Evolutionary conservation across 129 eudicot genomes (phyloP), one percentile per base, ranked within the genome.

Genomic region (Arctium lappa): DNA sequence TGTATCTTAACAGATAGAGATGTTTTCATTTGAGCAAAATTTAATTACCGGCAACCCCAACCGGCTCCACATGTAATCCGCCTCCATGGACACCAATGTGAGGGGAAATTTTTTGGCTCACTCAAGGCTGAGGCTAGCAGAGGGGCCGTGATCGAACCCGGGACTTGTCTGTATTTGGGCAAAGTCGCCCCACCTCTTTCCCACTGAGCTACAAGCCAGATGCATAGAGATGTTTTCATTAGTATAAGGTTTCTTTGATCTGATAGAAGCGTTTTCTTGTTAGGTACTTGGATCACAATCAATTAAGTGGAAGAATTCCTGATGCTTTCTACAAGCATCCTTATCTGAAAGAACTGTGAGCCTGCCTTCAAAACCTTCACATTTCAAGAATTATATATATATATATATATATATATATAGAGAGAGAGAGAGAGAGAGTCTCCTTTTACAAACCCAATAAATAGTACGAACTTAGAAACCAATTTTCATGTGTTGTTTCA

Each of bases 251-350:
- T 18, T 63, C 65, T 37, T 63, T 37, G 30, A 77, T 65, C 4
- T 65, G 63, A 37, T 65, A 38, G 3, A 66, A 22, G 29, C 8
- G 56, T 78, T 78, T 15, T 34, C 8, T 85, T 48, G 32, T 88
- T 87, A 95, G 99, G 90, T 95, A 90, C 89, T 68, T 95, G 87
- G 99, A 95, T 95, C 99, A 95, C 88, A 95, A 95, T 81, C 97
- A 93, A 86, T 90, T 95, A 85, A 88, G 90, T 63, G 97, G 99
- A 77, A 90, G 98, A 65, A 95, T 95, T 79, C 99, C 99, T 33
- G 99, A 95, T 75, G 94, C 92, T 83, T 95, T 95, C 87, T 95
- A 95, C 81, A 95, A 91, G 84, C 99, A 95, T 83, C 95, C 93
- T 22, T 95, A 89, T 83, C 76, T 95, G 39, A 95, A 95, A 86